Conservation (phyloP, 106 monocot genomes). For the Amphibolis antarctica region DNA sequence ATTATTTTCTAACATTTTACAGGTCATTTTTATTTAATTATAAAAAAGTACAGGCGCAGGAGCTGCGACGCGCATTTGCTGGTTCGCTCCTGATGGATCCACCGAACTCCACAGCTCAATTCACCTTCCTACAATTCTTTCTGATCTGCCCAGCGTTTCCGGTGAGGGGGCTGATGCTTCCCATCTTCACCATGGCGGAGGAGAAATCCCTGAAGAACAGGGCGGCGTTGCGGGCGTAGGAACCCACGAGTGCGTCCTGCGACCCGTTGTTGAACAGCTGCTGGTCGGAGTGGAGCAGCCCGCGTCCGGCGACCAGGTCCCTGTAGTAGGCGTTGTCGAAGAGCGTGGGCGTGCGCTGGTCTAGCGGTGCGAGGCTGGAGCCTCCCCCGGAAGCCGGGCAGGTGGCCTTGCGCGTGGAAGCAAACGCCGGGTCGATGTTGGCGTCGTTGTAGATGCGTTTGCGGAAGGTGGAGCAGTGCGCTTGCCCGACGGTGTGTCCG, state of each 20-base stretch:
- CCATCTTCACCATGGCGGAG: constrained; percentile 13
- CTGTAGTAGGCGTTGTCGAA: constrained; percentile 16
- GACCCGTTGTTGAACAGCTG: constrained; percentile 16
- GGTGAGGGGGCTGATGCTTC: constrained; percentile 10
- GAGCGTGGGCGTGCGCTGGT: background rate
- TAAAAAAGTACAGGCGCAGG: too few species aligned
- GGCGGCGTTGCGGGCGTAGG: background rate
- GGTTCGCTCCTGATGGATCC: background rate
- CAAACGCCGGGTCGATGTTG: constrained; percentile 13
- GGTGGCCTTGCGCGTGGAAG: background rate
- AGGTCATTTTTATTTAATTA: too few species aligned
- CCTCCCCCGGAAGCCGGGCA: constrained; percentile 14
- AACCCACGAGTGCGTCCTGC: constrained; percentile 7
- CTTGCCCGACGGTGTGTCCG: constrained; percentile 16
- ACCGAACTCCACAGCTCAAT: background rate
- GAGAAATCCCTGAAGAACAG: constrained; percentile 7
- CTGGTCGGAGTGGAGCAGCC: constrained; percentile 23
- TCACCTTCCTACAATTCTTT: constrained; percentile 15
- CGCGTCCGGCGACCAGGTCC: constrained; percentile 5
- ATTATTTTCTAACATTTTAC: too few species aligned
- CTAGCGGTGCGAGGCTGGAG: constrained; percentile 10
- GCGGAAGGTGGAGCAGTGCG: constrained; percentile 14
- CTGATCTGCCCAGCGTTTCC: constrained; percentile 12
- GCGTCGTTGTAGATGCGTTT: constrained; percentile 3
- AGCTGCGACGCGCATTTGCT: background rate